Percentiles rank a stretch among this genome's conserved stretches.
phyloP scores from a whole-genome alignment of 1,139 yeast species.

The Candida frijolesensis region DNA sequence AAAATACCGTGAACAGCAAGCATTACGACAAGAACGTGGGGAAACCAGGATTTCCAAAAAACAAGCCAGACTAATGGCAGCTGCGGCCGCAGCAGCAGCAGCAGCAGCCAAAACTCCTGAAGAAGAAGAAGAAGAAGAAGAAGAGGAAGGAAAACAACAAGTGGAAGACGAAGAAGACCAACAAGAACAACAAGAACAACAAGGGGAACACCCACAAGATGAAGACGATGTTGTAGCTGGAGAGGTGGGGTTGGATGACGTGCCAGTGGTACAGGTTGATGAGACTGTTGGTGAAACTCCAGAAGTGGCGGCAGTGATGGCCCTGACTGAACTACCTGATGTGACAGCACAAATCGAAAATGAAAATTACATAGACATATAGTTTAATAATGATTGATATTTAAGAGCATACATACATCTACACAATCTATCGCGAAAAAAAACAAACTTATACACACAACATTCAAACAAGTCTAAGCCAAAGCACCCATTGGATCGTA shows the following conservation, averaged over 20 bases:
- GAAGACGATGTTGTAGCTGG: background rate
- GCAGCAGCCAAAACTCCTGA: constrained; percentile 16
- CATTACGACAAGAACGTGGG: constrained; percentile 62
- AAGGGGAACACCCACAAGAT: constrained; percentile 1
- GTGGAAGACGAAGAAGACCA: background rate
- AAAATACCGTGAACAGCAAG: constrained; percentile 70
- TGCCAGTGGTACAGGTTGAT: background rate
- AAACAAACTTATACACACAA: background rate
- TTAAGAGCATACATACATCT: background rate
- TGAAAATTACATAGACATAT: constrained; percentile 3
- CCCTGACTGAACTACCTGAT: background rate
- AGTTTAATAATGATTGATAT: background rate
- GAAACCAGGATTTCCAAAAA: constrained; percentile 48
- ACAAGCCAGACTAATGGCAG: constrained; percentile 31
- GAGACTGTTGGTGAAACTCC: background rate
- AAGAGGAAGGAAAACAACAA: background rate
- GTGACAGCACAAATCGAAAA: background rate
- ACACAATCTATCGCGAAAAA: background rate
- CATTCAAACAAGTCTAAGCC: constrained; percentile 37
- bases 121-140: background rate
- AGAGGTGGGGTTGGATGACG: background rate
- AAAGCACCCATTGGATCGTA: constrained; percentile 91
- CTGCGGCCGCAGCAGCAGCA: constrained; percentile 23
- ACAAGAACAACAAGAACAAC: constrained; percentile 8
- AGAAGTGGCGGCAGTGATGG: background rate